These are phyloP conservation scores for Populus euphratica DNA, from an alignment of 345 rosid genomes.

Conservation along the genomic window DNA sequence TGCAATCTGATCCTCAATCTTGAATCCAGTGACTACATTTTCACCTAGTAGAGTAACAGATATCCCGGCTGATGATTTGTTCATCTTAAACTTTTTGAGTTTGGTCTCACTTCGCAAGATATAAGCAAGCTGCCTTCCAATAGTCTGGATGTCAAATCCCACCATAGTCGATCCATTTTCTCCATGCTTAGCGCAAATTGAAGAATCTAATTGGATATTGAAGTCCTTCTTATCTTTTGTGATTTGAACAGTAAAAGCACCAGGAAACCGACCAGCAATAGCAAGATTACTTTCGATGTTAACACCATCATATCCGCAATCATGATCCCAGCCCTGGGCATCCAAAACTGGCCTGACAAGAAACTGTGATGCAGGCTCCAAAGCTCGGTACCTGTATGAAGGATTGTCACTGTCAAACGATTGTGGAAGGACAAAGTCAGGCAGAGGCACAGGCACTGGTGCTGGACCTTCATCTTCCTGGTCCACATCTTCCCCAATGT, in stretches of 20 bases:
- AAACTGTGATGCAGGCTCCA: conserved; percentile 84
- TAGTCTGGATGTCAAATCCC: conserved; percentile 93
- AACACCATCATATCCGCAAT: conserved; percentile 93
- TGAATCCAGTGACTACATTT: conserved; percentile 76
- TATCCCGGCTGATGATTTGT: conserved; percentile 68
- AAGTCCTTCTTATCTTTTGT: conserved; percentile 97
- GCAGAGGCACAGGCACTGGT: conserved; percentile 82
- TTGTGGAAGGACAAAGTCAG: conserved; percentile 87
- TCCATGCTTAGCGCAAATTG: conserved; percentile 73
- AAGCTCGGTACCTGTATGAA: conserved; percentile 79
- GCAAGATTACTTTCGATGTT: conserved; percentile 73
- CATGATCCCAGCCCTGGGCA: conserved; percentile 98
- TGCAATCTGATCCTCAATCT: conserved; percentile 79
- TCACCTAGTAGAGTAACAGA: conserved; percentile 84
- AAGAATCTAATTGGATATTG: conserved; percentile 87
- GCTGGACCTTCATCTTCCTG: conserved; percentile 71
- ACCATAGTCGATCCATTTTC: conserved; percentile 85
- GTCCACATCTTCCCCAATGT: conserved; percentile 64
- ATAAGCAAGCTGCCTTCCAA: conserved; percentile 90
- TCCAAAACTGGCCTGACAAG: conserved; percentile 87
- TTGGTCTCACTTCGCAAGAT: conserved; percentile 79
- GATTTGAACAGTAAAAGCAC: conserved; percentile 68
- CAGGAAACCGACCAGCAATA: conserved; percentile 61
- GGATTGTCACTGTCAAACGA: conserved; percentile 84
- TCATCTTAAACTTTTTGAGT: conserved; percentile 65